Base-by-base conservation (phyloP, 73 alveolate species). In the Halteria grandinella region DNA sequence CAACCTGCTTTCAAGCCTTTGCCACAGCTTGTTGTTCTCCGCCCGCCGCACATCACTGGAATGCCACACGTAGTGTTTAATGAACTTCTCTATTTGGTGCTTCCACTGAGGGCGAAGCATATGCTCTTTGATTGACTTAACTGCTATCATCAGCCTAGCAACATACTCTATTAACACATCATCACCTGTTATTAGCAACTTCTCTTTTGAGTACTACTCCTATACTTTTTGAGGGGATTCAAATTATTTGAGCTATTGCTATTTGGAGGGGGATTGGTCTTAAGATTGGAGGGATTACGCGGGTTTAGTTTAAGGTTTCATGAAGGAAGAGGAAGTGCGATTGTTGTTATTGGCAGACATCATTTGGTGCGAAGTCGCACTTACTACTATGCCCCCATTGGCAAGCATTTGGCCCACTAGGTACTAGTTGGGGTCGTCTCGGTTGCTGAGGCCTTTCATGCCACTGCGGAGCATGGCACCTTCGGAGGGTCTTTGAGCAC, bases 121-220 rank as follows among this genome's bases (percentile, higher is more conserved):
- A 43, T 62, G 58, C 53, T 79, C 87, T 24, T 59, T 73, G n/a
- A 82, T 62, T 0, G 83, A 50, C 40, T 53, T 66, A n/a, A 75
- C 64, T 12, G 92, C 90, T 1, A 59, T 73, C 77, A 88, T 66
- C n/a, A 88, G 62, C 40, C 95, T 63, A 0, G 86, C 62, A 28
- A 75, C 85, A 48, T 88, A 88, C 60, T 88, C 95, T 6, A 88
- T 82, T 23, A 88, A 53, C 20, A 88, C 87, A 55, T 88, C 95
- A 57, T 88, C 95, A 20, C 95, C 95, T 1, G 92, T 88, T 12
- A 88, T 88, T 12, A 83, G 43, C 0, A 88, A 36, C 66, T 88
- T 88, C 57, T 88, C 92, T 32, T 83, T 75, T 37, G 40, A 25
- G 8, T 31, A 41, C 66, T 8, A 40, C 32, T 33, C 17, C 40